These are phyloP conservation scores for Pistacia atlantica DNA, from an alignment of 345 rosid genomes.

Conservation along the genomic window DNA sequence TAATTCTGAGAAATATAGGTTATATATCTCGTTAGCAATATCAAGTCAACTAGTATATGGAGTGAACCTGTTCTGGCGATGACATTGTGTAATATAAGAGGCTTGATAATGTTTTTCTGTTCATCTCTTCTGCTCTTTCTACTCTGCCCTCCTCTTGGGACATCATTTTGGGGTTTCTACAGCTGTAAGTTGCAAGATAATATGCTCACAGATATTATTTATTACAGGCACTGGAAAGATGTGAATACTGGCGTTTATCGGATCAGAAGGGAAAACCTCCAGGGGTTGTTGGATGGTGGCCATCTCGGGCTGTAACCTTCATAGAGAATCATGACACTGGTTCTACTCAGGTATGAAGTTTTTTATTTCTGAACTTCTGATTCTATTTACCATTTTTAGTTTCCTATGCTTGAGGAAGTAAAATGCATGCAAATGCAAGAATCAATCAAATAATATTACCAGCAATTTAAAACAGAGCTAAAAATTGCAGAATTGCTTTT, in stretches of 20 bases:
- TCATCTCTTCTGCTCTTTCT: slow-evolving; percentile 8
- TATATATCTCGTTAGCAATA: too few relatives aligned
- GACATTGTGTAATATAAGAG: slow-evolving; percentile 5
- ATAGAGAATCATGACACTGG: slow-evolving; percentile 99
- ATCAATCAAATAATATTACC: not conserved
- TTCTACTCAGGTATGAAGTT: slow-evolving; percentile 79
- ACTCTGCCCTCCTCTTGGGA: not conserved
- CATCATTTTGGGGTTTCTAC: not conserved
- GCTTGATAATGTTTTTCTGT: not conserved
- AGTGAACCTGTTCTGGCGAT: not conserved
- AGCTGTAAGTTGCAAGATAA: not conserved
- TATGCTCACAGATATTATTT: slow-evolving; percentile 2
- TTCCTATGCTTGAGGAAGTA: not conserved
- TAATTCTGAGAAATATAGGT: not conserved
- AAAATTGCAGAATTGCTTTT: not conserved
- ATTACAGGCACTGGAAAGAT: slow-evolving; percentile 68
- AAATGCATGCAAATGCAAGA: not conserved
- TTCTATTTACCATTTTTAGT: slow-evolving; percentile 1
- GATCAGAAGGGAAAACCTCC: slow-evolving; percentile 92
- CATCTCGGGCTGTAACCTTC: slow-evolving; percentile 97
- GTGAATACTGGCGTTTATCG: slow-evolving; percentile 95
- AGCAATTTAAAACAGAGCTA: not conserved
- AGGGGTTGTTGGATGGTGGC: slow-evolving; percentile 99
- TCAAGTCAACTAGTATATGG: not conserved
- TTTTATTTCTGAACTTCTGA: not conserved